A percentile compares a stretch with the other conserved stretches of the same genome.
These are phyloP conservation scores for Reutealis trisperma DNA, from an alignment of 345 rosid genomes.

Conservation along the genomic window DNA sequence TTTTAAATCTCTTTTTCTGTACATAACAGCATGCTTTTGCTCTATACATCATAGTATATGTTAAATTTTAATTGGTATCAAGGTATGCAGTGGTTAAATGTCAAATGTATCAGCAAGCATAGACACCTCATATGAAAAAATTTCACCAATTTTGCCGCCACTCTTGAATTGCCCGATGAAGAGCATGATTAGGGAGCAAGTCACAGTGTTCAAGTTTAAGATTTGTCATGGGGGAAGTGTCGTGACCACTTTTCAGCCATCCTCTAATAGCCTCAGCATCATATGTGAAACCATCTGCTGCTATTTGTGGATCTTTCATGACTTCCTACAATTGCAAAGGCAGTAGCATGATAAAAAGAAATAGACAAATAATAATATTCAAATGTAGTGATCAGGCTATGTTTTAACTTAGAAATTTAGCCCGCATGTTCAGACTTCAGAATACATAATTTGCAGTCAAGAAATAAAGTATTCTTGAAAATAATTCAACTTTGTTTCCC, in stretches of 20 bases:
- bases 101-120: too few relatives aligned
- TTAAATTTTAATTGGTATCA: not conserved
- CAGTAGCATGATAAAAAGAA: not conserved
- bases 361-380: not conserved
- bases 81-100: not conserved
- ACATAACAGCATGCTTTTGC: not conserved
- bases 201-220: slow-evolving; percentile 64
- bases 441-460: too few relatives aligned
- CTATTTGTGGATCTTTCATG: slow-evolving; percentile 84
- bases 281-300: slow-evolving; percentile 90
- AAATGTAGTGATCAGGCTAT: not conserved
- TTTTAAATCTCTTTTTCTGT: not conserved
- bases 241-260: slow-evolving; percentile 79
- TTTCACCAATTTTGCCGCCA: slow-evolving; percentile 66
- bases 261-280: slow-evolving; percentile 86
- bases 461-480: not conserved
- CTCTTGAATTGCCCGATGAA: slow-evolving; percentile 76
- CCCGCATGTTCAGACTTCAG: too few relatives aligned
- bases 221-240: slow-evolving; percentile 95
- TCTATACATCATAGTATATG: not conserved
- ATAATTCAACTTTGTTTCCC: not conserved
- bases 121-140: not conserved
- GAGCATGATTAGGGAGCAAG: slow-evolving; percentile 80
- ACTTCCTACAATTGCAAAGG: slow-evolving; percentile 53
- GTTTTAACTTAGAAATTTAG: too few relatives aligned